phyloP scores from a whole-genome alignment of 1,284 basidiomycete species.

The Microbotryum scabiosae region DNA sequence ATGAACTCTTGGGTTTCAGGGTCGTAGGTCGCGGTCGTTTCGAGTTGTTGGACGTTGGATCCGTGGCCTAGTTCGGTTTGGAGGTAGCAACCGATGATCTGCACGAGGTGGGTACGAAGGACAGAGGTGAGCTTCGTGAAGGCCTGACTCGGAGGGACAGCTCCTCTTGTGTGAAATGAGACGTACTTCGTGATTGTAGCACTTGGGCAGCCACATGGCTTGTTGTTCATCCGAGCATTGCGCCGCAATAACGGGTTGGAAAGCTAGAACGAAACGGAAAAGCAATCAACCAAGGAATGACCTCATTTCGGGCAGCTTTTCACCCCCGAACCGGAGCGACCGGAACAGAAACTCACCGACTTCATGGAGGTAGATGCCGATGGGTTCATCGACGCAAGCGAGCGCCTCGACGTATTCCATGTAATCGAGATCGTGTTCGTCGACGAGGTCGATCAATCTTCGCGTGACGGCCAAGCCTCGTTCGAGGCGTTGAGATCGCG shows the following conservation, averaged over 20 bases:
- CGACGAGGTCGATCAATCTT: constrained; percentile 52
- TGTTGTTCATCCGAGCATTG: constrained; percentile 30
- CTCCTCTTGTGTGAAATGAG: constrained; percentile 37
- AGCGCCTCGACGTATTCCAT: constrained; percentile 19
- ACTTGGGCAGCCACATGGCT: constrained; percentile 46
- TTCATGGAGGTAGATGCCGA: constrained; percentile 52
- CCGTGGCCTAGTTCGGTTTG: constrained; percentile 58
- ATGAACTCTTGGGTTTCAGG: constrained; percentile 61
- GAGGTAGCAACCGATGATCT: constrained; percentile 38
- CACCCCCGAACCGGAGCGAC: neutral
- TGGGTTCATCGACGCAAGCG: constrained; percentile 47
- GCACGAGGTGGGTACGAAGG: neutral
- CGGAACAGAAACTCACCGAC: constrained; percentile 44
- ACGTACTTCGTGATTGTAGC: constrained; percentile 46
- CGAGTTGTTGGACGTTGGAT: constrained; percentile 57
- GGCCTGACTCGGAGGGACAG: no score
- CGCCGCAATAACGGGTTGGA: constrained; percentile 20
- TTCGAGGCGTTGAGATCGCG: constrained; percentile 48
- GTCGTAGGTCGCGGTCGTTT: constrained; percentile 70
- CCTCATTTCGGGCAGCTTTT: neutral
- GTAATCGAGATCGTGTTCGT: constrained; percentile 40
- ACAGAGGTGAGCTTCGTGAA: no score
- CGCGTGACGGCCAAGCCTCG: constrained; percentile 50
- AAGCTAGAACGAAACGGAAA: constrained; percentile 2
- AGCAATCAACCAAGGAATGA: neutral